Percentiles rank a stretch among this genome's conserved stretches.
These are phyloP conservation scores for Populus euphratica DNA, from an alignment of 345 rosid genomes.

Conservation along the genomic window DNA sequence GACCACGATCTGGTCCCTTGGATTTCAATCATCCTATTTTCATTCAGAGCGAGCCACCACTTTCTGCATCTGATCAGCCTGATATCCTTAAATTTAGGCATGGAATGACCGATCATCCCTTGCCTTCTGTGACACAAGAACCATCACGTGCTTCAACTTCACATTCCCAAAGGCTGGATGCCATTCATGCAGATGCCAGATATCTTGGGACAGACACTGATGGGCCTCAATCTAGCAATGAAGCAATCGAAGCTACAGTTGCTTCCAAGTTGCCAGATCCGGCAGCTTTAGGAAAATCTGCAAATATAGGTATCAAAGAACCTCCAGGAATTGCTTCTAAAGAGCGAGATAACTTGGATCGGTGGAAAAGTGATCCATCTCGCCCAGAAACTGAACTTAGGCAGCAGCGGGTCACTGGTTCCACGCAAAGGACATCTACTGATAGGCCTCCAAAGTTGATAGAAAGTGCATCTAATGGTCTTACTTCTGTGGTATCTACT, in stretches of 20 bases:
- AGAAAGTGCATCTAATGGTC: constrained; percentile 63
- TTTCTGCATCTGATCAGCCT: constrained; percentile 53
- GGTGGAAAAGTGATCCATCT: constrained; percentile 41
- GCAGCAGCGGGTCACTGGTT: constrained; percentile 45
- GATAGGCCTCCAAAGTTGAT: constrained; percentile 70
- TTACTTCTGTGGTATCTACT: constrained; percentile 35
- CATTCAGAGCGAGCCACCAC: constrained; percentile 50
- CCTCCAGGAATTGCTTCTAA: constrained; percentile 24
- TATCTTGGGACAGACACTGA: constrained; percentile 47
- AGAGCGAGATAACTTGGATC: constrained; percentile 42
- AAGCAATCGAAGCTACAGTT: constrained; percentile 41
- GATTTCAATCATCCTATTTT: constrained; percentile 62
- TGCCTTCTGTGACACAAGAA: constrained; percentile 43
- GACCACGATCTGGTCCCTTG: constrained; percentile 71
- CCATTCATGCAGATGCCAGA: constrained; percentile 47
- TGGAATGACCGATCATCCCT: constrained; percentile 46
- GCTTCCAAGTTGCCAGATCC: constrained; percentile 40
- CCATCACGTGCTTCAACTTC: constrained; percentile 74
- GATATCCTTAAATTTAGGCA: constrained; percentile 58
- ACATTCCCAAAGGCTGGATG: constrained; percentile 65
- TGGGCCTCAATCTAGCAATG: constrained; percentile 59
- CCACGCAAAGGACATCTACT: constrained; percentile 55
- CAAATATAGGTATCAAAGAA: constrained; percentile 29
- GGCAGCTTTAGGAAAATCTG: constrained; percentile 35
- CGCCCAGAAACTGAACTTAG: constrained; percentile 54